Evolutionary conservation across 768 basidiomycete genomes (phyloP).

Genomic region (Artomyces pyxidatus): DNA sequence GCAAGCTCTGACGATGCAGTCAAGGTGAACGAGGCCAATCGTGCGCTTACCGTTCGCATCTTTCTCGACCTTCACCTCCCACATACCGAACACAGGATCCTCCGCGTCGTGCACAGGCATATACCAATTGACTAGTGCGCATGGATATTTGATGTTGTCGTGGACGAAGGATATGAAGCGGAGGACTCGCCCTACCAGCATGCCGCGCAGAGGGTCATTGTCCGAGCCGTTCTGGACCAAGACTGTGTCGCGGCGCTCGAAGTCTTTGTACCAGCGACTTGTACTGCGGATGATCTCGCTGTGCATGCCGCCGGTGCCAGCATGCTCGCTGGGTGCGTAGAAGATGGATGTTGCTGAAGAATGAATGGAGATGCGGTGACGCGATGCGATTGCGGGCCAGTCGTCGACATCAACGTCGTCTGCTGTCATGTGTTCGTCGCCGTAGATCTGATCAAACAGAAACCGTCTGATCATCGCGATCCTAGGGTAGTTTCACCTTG

Average conservation of each 20-base stretch:
- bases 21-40: background rate
- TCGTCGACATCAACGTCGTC: background rate
- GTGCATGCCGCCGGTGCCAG: background rate
- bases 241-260: background rate
- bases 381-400: background rate
- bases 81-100: background rate
- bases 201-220: background rate
- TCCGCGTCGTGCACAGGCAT: background rate
- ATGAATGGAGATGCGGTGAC: background rate
- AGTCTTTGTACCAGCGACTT: background rate
- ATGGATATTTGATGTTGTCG: background rate
- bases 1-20: background rate
- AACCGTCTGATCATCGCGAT: background rate
- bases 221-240: background rate
- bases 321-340: background rate
- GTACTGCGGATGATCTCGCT: background rate
- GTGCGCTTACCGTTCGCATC: background rate
- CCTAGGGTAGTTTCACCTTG: too few species aligned
- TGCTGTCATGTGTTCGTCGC: background rate
- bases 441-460: background rate
- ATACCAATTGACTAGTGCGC: background rate
- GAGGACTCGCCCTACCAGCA: background rate
- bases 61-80: background rate
- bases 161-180: background rate
- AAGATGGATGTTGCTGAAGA: background rate